Evolutionary conservation across 352 stramenopile genomes (phyloP).

Genomic region (Aphanomyces stellatus): DNA sequence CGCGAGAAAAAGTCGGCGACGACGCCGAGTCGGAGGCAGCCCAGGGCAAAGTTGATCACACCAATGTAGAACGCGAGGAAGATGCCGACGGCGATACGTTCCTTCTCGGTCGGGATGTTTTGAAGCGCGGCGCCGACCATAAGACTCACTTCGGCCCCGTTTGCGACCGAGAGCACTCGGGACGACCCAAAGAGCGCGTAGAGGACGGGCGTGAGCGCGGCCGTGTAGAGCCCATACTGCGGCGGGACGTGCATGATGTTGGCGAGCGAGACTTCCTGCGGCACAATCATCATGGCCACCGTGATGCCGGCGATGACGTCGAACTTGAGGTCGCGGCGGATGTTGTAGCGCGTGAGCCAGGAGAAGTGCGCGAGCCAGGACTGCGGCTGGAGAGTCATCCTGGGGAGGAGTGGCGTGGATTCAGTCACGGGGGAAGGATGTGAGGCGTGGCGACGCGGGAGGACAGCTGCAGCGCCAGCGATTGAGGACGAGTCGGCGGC

Average conservation of each 20-base stretch:
- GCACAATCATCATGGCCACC: conserved; percentile 83
- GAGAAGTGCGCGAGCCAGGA: conserved; percentile 24
- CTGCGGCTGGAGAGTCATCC: neutral
- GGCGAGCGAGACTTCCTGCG: conserved; percentile 83
- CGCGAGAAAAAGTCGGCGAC: conserved; percentile 85
- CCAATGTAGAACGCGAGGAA: conserved; percentile 65
- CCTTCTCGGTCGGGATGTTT: conserved; percentile 44
- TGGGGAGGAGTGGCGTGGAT: neutral
- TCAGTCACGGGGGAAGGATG: neutral
- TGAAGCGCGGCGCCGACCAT: conserved; percentile 50
- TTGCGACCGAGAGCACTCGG: conserved; percentile 71
- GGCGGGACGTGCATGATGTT: conserved; percentile 81
- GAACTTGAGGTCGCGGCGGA: conserved; percentile 42
- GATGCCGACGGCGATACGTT: conserved; percentile 44
- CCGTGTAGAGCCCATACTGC: conserved; percentile 86
- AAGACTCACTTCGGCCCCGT: conserved; percentile 57
- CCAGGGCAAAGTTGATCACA: conserved; percentile 63
- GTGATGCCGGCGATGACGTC: conserved; percentile 47
- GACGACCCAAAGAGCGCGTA: conserved; percentile 81
- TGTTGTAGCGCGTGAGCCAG: conserved; percentile 51
- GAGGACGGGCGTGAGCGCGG: conserved; percentile 71
- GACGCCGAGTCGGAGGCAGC: conserved; percentile 71
- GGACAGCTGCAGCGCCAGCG: too few relatives aligned
- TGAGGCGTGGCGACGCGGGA: too few relatives aligned
- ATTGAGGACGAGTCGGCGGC: too few relatives aligned